Evolutionary conservation across 345 rosid genomes (phyloP), one percentile per base, ranked within the genome.

Genomic region (Euphorbia peplus): DNA sequence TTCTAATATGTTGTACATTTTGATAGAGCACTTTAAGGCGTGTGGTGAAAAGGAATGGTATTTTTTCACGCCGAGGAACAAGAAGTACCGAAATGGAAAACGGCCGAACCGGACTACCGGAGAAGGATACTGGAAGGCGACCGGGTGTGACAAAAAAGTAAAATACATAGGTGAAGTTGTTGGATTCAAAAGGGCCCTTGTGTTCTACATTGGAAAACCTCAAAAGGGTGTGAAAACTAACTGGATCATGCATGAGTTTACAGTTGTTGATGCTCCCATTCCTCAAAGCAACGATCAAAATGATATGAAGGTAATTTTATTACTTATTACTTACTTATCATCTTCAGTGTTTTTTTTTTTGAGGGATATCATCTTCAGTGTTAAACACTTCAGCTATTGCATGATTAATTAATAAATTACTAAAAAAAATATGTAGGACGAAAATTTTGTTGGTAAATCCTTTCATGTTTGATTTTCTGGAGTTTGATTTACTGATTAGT

Each of bases 201-300:
- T 70, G 21, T 75, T 32, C 18, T 64, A 64, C 48, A 16, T 14
- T 3, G 74, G 78, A 8, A 70, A 55, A 35, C 37, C 74, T 35
- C 74, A 65, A 1, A 47, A 2, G 32, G 70, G 74, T 13, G 39
- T 32, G n/a, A 75, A 75, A 60, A 75, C 78, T 35, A 22, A 75
- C 25, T 75, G 78, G 78, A 70, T 75, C 1, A 75, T 75, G 78
- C 74, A 75, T n/a, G 78, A 75, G 35, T 75, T 56, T 26, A 26
- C 70, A 19, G 37, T 69, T 19, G 9, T 51, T 0, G 46, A 47
- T 6, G 39, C 26, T 1, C 46, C 57, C 7, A 1, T 13, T 22
- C 57, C 13, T 22, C 66, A 3, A 24, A 16, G 15, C 3, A 6
- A 32, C 14, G 0, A 57, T 21, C 7, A 4, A 24, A 58, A 72